Evolutionary conservation across 148 eudicot genomes (phyloP), one percentile per base, ranked within the genome.

Genomic region (Polygonum maritimum): DNA sequence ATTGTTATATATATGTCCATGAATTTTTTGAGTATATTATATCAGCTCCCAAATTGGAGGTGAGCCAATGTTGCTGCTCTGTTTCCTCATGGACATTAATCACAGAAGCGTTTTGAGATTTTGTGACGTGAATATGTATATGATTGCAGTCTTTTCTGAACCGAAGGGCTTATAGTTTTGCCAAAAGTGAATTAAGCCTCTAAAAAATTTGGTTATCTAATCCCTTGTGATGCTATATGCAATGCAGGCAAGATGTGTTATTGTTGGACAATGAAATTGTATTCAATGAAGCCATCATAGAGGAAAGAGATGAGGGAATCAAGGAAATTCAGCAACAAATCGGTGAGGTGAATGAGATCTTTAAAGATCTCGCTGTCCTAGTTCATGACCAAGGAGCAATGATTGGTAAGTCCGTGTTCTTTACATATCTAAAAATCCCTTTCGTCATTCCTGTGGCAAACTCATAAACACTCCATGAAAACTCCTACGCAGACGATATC

Each of bases 381-480:
- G 97, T 91, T 63, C 93, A 91, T 69, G 93, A 91, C 70, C 97
- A 91, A 86, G 91, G 97, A 84, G 78, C 81, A 79, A 83, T 91
- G 87, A 91, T 91, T 54, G 97, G 97, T 89, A 76, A 76, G 83
- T 45, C 45, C 48, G 18, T 31, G 48, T 70, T 22, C 15, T 41
- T 71, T 39, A 10, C 48, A 16, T 40, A 13, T 45, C 12, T 45
- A 39, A 45, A 40, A 71, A n/a, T n/a, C 9, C 3, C 49, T 71
- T 40, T 16, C 21, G 40, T 1, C 31, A 19, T 57, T 51, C 7
- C 35, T 78, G 45, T 40, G 76, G 45, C 71, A 67, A 14, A n/a
- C 38, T 36, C 36, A 26, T 26, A 36, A 38, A 67, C 15, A 6
- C 10, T 6, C 71, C 38, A 67, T 35, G 9, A 31, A 14, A 15